Evolutionary conservation across 208 protist genomes (phyloP).

Genomic region (Leishmania mexicana): DNA sequence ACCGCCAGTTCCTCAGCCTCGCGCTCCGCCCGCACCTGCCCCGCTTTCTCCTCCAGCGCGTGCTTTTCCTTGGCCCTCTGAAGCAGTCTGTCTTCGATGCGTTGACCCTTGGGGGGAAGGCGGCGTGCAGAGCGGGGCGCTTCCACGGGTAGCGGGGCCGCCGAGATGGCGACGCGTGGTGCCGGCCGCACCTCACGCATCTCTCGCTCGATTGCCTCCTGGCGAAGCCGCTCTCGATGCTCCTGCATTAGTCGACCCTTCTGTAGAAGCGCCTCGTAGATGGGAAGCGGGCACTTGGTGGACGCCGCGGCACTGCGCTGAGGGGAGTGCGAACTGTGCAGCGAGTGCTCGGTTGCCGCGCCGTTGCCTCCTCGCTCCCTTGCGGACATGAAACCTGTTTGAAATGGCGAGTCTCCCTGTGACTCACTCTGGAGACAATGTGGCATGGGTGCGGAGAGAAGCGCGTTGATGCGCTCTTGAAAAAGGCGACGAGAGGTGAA

Average conservation of each 20-base stretch:
- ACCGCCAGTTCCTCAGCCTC: slow-evolving; percentile 39
- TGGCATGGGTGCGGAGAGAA: slow-evolving; percentile 55
- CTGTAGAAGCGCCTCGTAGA: slow-evolving; percentile 76
- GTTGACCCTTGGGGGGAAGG: slow-evolving; percentile 25
- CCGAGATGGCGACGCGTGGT: slow-evolving; percentile 16
- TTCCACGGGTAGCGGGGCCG: neutral
- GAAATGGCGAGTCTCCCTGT: neutral
- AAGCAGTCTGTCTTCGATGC: slow-evolving; percentile 66
- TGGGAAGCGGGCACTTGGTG: slow-evolving; percentile 17
- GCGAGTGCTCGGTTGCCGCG: neutral
- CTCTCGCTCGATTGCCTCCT: slow-evolving; percentile 50
- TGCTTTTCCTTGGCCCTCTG: slow-evolving; percentile 49
- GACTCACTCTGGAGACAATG: slow-evolving; percentile 36
- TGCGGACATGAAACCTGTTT: neutral
- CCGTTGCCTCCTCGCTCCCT: neutral
- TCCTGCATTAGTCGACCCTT: slow-evolving; percentile 60
- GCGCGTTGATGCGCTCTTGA: slow-evolving; percentile 33
- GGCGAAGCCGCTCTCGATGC: slow-evolving; percentile 37
- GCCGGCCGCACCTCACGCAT: slow-evolving; percentile 43
- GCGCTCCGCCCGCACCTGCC: slow-evolving; percentile 30
- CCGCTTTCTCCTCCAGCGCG: slow-evolving; percentile 16
- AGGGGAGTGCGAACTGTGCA: neutral
- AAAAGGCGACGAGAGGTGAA: slow-evolving; percentile 19
- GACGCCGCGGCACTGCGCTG: neutral
- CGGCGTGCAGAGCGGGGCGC: slow-evolving; percentile 6